Conservation (phyloP, 306 rosid species). For the Spatholobus suberectus region DNA sequence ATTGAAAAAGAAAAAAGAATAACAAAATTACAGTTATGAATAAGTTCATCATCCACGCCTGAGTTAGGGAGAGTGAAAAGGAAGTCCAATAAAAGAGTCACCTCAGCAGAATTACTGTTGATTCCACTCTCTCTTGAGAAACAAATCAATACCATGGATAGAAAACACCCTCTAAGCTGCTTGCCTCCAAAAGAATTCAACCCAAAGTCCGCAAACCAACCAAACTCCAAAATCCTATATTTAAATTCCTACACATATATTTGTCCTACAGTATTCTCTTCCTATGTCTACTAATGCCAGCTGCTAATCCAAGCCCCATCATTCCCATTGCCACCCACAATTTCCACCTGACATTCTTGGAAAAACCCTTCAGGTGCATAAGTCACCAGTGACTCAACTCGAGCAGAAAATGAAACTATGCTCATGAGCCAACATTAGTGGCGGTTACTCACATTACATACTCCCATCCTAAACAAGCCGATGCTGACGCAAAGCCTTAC, state of each 20-base stretch:
- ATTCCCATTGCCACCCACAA: conserved; percentile 39
- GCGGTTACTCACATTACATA: conserved; percentile 34
- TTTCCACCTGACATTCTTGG: conserved; percentile 44
- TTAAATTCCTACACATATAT: conserved; percentile 64
- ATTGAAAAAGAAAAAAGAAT: conserved; percentile 33
- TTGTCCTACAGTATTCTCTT: conserved; percentile 55
- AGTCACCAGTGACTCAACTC: conserved; percentile 44
- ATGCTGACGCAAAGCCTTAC: conserved; percentile 92
- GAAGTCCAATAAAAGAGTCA: conserved; percentile 48
- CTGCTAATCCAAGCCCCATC: conserved; percentile 40
- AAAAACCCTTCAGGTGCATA: conserved; percentile 42
- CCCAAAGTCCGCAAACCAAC: conserved; percentile 58
- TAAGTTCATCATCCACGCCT: conserved; percentile 55
- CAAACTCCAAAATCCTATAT: conserved; percentile 70
- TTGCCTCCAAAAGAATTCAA: conserved; percentile 85
- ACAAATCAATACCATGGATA: conserved; percentile 70
- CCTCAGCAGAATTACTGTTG: conserved; percentile 58
- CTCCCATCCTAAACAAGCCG: conserved; percentile 66
- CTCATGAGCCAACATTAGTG: conserved; percentile 46
- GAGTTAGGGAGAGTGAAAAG: conserved; percentile 50
- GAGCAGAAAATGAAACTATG: conserved; percentile 49
- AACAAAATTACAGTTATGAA: conserved; percentile 50
- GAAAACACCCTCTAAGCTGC: conserved; percentile 51
- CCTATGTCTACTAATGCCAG: conserved; percentile 54
- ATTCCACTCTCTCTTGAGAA: conserved; percentile 63